phyloP scores from a whole-genome alignment of 495 filamentous ascomycete genomes.

The Durotheca rogersii region DNA sequence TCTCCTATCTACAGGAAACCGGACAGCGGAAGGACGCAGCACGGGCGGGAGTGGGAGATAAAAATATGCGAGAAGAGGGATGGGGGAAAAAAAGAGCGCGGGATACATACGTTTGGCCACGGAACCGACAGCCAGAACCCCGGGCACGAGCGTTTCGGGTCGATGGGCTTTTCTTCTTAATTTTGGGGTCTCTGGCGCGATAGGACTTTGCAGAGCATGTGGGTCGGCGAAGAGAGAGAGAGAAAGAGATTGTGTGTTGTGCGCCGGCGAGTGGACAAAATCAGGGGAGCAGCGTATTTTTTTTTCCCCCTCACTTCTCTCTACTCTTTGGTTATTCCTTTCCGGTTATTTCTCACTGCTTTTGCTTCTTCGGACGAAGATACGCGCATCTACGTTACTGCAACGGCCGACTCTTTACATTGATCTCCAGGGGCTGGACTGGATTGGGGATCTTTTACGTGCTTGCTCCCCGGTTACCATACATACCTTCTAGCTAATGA shows the following conservation, averaged over 20 bases:
- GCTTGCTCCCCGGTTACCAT: no score
- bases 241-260: no score
- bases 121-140: background rate
- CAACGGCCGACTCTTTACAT: constrained; percentile 18
- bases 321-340: background rate
- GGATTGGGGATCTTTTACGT: background rate
- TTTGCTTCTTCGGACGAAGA: constrained; percentile 1
- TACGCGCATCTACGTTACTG: constrained; percentile 6
- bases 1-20: no score
- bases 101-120: constrained; percentile 1
- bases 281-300: no score
- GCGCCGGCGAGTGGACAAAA: no score
- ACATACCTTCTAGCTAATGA: constrained; percentile 3
- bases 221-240: background rate
- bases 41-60: background rate
- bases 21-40: no score
- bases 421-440: constrained; percentile 4
- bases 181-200: background rate
- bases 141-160: constrained; percentile 6
- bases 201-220: background rate
- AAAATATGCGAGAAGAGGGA: no score
- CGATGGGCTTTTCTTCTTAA: no score
- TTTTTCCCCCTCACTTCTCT: background rate
- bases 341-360: background rate
- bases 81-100: background rate